phyloP scores from a whole-genome alignment of 176 grass and related monocot species.

The Alopecurus myosuroides region DNA sequence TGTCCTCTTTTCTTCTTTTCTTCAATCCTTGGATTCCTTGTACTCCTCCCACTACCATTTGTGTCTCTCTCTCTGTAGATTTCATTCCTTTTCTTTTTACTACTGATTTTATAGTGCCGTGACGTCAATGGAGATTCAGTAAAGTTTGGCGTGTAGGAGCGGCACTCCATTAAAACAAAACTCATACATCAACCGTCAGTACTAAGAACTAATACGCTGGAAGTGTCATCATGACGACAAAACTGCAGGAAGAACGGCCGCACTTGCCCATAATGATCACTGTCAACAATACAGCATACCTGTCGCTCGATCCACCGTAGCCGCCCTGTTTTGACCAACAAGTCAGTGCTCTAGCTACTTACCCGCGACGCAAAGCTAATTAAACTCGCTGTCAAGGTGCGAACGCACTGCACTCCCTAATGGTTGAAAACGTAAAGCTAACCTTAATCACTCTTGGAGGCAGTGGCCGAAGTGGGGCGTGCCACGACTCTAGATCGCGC shows the following conservation, averaged over 20 bases:
- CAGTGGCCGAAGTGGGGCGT: background rate
- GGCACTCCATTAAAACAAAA: background rate
- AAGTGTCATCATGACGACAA: background rate
- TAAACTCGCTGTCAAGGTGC: background rate
- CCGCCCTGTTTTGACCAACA: conserved; percentile 30
- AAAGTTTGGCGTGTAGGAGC: background rate
- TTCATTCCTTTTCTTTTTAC: background rate
- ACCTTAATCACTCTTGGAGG: background rate
- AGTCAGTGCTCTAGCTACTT: conserved; percentile 41
- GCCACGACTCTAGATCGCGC: background rate
- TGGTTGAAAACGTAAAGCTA: background rate
- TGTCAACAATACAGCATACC: background rate
- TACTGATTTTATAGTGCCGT: background rate
- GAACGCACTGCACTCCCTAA: background rate
- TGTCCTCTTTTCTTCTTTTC: conserved; percentile 3
- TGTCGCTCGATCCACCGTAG: background rate
- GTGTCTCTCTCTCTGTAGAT: background rate
- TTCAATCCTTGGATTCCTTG: conserved; percentile 54
- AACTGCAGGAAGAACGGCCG: background rate
- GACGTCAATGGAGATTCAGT: background rate
- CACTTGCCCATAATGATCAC: background rate
- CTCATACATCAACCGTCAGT: background rate
- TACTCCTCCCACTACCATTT: conserved; percentile 35
- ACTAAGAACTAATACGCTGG: too few relatives aligned
- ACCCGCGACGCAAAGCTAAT: conserved; percentile 45